A percentile compares a stretch with the other conserved stretches of the same genome.
Conservation (phyloP, 805 yeast genomes). For the Sugiyamaella floridensis region DNA sequence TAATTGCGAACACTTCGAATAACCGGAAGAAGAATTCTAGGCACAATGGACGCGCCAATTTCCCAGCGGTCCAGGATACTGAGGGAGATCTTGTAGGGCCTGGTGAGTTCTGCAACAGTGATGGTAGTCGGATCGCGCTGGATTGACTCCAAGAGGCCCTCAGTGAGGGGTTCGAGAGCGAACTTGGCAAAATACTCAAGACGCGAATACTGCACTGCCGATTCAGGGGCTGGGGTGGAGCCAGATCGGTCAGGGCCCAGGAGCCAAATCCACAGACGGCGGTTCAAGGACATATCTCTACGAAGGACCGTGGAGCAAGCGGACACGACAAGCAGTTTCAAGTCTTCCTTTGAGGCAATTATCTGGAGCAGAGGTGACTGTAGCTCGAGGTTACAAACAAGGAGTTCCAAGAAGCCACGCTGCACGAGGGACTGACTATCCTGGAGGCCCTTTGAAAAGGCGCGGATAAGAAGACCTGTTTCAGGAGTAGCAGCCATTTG, state of each 20-base stretch:
- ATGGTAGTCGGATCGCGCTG: conserved; percentile 23
- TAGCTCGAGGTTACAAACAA: conserved; percentile 61
- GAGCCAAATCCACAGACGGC: conserved; percentile 91
- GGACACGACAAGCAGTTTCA: conserved; percentile 49
- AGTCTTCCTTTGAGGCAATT: conserved; percentile 46
- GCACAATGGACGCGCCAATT: conserved; percentile 69
- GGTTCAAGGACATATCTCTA: conserved; percentile 88
- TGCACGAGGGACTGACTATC: conserved; percentile 68
- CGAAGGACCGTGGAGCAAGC: conserved; percentile 65
- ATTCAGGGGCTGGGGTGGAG: not conserved
- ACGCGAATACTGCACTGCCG: conserved; percentile 26
- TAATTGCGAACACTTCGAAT: conserved; percentile 30
- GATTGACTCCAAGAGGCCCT: conserved; percentile 47
- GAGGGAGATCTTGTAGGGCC: conserved; percentile 56
- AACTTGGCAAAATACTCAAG: conserved; percentile 52
- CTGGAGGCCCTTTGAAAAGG: conserved; percentile 61
- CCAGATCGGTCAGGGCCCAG: conserved; percentile 61
- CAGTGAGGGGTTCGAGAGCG: conserved; percentile 45
- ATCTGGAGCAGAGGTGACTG: conserved; percentile 49
- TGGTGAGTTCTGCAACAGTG: conserved; percentile 34
- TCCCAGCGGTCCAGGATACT: conserved; percentile 94
- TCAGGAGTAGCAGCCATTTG: conserved; percentile 63
- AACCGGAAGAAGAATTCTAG: conserved; percentile 60
- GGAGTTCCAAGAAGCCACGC: conserved; percentile 80
- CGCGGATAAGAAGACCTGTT: conserved; percentile 69